phyloP scores from a whole-genome alignment of 495 filamentous ascomycete genomes.

The Haplographium delicatum region DNA sequence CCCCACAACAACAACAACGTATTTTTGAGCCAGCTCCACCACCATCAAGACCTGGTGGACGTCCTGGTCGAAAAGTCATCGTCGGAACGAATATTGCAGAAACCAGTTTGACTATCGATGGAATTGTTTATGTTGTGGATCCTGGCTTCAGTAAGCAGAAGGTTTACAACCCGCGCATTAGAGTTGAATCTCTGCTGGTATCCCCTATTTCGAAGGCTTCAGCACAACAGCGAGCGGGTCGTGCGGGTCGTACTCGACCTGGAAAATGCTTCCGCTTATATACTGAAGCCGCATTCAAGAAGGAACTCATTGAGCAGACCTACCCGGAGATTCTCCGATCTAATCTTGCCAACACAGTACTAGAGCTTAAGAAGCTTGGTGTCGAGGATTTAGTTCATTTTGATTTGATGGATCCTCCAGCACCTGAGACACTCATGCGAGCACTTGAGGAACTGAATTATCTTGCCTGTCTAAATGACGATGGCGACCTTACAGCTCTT shows the following conservation, averaged over 20 bases:
- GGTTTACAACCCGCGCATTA: slow-evolving; percentile 95
- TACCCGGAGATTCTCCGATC: slow-evolving; percentile 94
- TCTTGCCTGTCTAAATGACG: slow-evolving; percentile 92
- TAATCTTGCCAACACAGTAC: slow-evolving; percentile 87
- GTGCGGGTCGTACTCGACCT: slow-evolving; percentile 95
- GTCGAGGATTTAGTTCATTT: slow-evolving; percentile 97
- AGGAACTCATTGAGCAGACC: slow-evolving; percentile 94
- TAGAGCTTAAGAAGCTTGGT: slow-evolving; percentile 96
- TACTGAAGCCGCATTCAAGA: slow-evolving; percentile 94
- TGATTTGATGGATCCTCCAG: slow-evolving; percentile 97
- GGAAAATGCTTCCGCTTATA: slow-evolving; percentile 98
- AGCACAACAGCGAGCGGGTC: slow-evolving; percentile 96
- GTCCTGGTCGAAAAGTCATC: slow-evolving; percentile 90
- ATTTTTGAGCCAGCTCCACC: slow-evolving; percentile 90
- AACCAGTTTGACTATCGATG: slow-evolving; percentile 95
- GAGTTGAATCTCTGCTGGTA: slow-evolving; percentile 92
- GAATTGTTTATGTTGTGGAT: slow-evolving; percentile 98
- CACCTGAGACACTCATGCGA: slow-evolving; percentile 97
- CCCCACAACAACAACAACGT: slow-evolving; percentile 84
- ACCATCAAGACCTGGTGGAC: slow-evolving; percentile 64
- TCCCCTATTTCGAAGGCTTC: slow-evolving; percentile 97
- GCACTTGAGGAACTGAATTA: slow-evolving; percentile 98
- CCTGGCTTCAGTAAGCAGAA: slow-evolving; percentile 99
- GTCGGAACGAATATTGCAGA: slow-evolving; percentile 98
- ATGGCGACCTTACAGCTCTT: slow-evolving; percentile 81